Conservation (phyloP, 2,329 filamentous ascomycete species). For the Acarospora socialis region DNA sequence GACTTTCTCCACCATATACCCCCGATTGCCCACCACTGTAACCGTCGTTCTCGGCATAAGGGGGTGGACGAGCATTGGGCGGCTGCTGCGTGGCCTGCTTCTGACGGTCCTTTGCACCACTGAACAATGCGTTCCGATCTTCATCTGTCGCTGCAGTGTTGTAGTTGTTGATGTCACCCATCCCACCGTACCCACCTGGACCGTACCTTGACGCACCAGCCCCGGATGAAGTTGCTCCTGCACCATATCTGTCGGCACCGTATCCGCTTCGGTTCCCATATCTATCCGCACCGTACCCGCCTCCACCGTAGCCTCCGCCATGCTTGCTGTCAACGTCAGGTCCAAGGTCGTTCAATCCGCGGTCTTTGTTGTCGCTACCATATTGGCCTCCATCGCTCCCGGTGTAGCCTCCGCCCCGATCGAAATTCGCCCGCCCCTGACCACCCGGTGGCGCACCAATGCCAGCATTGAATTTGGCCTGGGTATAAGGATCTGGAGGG, state of each 20-base stretch:
- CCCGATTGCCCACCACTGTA: conserved; percentile 15
- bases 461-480: conserved; percentile 31
- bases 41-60: conserved; percentile 20
- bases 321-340: conserved; percentile 18
- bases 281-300: conserved; percentile 27
- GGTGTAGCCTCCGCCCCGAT: conserved; percentile 16
- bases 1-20: conserved; percentile 19
- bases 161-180: conserved; percentile 35
- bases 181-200: conserved; percentile 40
- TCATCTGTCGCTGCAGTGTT: conserved; percentile 37
- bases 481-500: conserved; percentile 40
- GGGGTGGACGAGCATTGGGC: conserved; percentile 17
- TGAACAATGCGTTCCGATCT: conserved; percentile 43
- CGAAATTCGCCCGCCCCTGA: conserved; percentile 6
- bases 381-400: conserved; percentile 14
- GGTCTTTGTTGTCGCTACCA: conserved; percentile 16
- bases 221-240: conserved; percentile 25
- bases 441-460: conserved; percentile 18
- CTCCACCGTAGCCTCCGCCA: conserved; percentile 10
- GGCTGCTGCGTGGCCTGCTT: conserved; percentile 25
- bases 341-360: conserved; percentile 3
- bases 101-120: conserved; percentile 39
- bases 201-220: conserved; percentile 33
- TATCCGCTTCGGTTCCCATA: conserved; percentile 35
- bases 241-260: conserved; percentile 38